A percentile compares a stretch with the other conserved stretches of the same genome.
These are phyloP conservation scores for Dendrobium chrysotoxum DNA, from an alignment of 106 monocot genomes.

Conservation along the genomic window DNA sequence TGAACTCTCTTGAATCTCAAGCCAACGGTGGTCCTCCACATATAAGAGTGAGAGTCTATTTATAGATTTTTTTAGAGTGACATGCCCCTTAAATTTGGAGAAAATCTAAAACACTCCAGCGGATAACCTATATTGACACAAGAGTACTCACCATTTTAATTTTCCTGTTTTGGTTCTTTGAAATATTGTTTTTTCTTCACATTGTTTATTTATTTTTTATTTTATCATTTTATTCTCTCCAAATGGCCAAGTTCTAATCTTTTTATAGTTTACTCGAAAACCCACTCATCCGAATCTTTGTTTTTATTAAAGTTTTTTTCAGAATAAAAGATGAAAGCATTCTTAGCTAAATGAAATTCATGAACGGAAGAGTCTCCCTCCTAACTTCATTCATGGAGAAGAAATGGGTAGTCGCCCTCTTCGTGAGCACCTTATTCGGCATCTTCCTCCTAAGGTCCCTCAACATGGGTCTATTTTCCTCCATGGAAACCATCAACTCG, in stretches of 20 bases:
- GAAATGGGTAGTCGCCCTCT: constrained; percentile 11
- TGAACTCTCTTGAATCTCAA: too few relatives aligned
- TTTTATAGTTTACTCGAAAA: background rate
- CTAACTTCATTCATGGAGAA: background rate
- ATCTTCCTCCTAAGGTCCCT: constrained; percentile 13
- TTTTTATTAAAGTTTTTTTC: too few relatives aligned
- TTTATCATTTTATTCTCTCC: background rate
- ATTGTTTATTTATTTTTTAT: too few relatives aligned
- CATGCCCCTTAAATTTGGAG: too few relatives aligned
- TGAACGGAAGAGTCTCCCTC: background rate
- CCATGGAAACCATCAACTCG: constrained; percentile 4
- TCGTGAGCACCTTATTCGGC: background rate
- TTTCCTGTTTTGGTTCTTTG: too few relatives aligned
- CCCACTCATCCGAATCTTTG: background rate
- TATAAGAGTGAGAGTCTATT: too few relatives aligned
- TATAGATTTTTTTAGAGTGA: too few relatives aligned
- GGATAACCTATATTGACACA: too few relatives aligned
- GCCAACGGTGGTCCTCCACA: too few relatives aligned
- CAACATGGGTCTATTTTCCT: constrained; percentile 17
- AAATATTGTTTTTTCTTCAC: too few relatives aligned
- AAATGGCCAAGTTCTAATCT: background rate
- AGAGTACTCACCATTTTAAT: too few relatives aligned
- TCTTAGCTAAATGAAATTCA: background rate
- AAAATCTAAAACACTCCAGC: too few relatives aligned
- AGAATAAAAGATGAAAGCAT: background rate